Conservation (phyloP, 1,139 yeast genomes). For the Wickerhamomyces sp. region DNA sequence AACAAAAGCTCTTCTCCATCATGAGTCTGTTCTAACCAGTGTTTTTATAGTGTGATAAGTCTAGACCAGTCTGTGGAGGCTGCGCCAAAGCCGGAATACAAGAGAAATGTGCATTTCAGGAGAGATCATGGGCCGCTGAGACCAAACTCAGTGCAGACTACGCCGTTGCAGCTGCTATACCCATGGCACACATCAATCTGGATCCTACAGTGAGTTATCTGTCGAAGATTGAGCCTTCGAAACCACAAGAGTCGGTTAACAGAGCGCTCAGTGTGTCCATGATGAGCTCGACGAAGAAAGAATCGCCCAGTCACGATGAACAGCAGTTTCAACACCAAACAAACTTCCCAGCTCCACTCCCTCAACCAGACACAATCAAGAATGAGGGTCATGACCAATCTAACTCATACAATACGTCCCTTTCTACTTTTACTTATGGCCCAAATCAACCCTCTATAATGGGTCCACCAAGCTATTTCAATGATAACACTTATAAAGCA, state of each 20-base stretch:
- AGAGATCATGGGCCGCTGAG: conserved; percentile 30
- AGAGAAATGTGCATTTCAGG: conserved; percentile 49
- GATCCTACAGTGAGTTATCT: background rate
- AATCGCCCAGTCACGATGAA: too few relatives aligned
- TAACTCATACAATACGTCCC: too few relatives aligned
- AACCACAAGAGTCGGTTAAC: conserved; percentile 5
- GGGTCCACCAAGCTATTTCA: background rate
- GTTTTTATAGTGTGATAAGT: conserved; percentile 56
- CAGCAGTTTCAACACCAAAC: too few relatives aligned
- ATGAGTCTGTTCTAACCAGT: too few relatives aligned
- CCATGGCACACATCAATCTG: background rate
- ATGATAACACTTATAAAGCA: background rate
- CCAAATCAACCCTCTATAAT: conserved; percentile 1
- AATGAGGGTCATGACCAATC: too few relatives aligned
- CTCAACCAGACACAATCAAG: too few relatives aligned
- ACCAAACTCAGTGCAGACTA: background rate
- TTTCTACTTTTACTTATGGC: conserved; percentile 1
- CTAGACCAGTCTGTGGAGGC: conserved; percentile 54
- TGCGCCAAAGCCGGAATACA: conserved; percentile 54
- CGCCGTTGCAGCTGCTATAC: background rate
- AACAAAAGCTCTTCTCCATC: too few relatives aligned
- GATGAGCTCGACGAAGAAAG: background rate
- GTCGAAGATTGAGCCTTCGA: conserved; percentile 1
- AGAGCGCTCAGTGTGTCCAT: conserved; percentile 3
- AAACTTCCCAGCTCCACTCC: too few relatives aligned